These are phyloP conservation scores for Suillus tomentosus DNA, from an alignment of 768 basidiomycete genomes.

Conservation along the genomic window DNA sequence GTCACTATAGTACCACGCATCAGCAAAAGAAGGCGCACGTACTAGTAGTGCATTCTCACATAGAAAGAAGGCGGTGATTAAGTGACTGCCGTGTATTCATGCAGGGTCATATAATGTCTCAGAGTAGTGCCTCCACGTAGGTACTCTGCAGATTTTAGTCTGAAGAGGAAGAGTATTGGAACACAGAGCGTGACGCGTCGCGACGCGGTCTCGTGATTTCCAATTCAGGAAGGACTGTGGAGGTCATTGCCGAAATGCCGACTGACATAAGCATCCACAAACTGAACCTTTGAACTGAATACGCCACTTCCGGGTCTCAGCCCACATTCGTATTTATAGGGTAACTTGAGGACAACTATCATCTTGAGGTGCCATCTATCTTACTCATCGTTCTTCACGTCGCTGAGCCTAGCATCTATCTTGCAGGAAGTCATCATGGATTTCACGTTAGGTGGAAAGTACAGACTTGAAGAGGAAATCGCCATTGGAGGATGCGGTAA, in stretches of 20 bases:
- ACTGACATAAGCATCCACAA: conserved; percentile 29
- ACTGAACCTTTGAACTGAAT: conserved; percentile 13
- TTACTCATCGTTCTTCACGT: background rate
- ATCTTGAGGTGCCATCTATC: background rate
- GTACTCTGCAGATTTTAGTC: too few relatives aligned
- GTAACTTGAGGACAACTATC: background rate
- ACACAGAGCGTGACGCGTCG: conserved; percentile 11
- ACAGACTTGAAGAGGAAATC: conserved; percentile 77
- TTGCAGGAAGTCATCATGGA: conserved; percentile 25
- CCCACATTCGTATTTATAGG: conserved; percentile 1
- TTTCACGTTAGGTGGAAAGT: conserved; percentile 70
- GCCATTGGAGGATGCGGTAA: conserved; percentile 79
- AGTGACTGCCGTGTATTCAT: background rate
- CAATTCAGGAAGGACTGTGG: conserved; percentile 1
- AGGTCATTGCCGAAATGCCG: conserved; percentile 10
- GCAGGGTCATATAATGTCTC: background rate
- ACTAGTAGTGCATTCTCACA: background rate
- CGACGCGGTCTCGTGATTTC: conserved; percentile 34
- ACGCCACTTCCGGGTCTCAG: conserved; percentile 11
- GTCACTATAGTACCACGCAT: background rate
- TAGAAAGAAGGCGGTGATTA: conserved; percentile 1
- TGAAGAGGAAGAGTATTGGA: too few relatives aligned
- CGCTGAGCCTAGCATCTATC: background rate
- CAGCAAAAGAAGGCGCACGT: background rate
- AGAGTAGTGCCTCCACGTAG: too few relatives aligned